Percentiles rank a stretch among this genome's conserved stretches.
Evolutionary conservation across 2,329 filamentous ascomycete genomes (phyloP).

Genomic region (Phyllosticta paracitricarpa): DNA sequence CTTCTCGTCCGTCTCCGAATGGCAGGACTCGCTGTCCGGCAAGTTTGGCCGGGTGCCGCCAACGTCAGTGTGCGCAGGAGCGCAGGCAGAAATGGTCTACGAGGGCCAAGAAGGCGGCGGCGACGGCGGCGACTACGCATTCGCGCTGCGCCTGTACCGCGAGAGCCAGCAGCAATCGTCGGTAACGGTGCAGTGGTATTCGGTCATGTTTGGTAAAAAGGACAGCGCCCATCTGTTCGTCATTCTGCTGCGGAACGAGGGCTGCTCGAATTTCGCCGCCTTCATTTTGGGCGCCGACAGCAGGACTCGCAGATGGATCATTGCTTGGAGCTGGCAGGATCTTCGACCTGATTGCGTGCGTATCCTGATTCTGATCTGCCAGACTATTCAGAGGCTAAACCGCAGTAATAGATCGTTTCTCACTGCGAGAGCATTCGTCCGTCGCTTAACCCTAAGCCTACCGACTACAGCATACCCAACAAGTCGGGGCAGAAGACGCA

Average conservation of each 20-base stretch:
- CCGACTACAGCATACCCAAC: not conserved
- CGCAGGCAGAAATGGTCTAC: constrained; percentile 76
- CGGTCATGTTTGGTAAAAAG: constrained; percentile 78
- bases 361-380: constrained; percentile 5
- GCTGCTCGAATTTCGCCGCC: constrained; percentile 55
- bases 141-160: constrained; percentile 59
- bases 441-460: not conserved
- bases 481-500: constrained; percentile 28
- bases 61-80: constrained; percentile 65
- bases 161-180: constrained; percentile 51
- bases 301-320: constrained; percentile 73
- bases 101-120: constrained; percentile 58
- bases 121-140: constrained; percentile 72
- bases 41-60: constrained; percentile 55
- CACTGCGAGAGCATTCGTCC: constrained; percentile 19
- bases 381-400: not conserved
- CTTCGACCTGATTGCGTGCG: constrained; percentile 12
- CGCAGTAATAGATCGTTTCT: not conserved
- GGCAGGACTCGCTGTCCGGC: constrained; percentile 49
- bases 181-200: constrained; percentile 69
- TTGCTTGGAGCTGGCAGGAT: constrained; percentile 54
- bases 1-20: constrained; percentile 64
- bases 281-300: constrained; percentile 65
- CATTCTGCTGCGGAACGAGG: constrained; percentile 44
- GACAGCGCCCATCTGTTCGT: constrained; percentile 55